A percentile compares a stretch with the other conserved stretches of the same genome.
These are phyloP conservation scores for Grifola frondosa DNA, from an alignment of 1,284 basidiomycete genomes.

Conservation along the genomic window DNA sequence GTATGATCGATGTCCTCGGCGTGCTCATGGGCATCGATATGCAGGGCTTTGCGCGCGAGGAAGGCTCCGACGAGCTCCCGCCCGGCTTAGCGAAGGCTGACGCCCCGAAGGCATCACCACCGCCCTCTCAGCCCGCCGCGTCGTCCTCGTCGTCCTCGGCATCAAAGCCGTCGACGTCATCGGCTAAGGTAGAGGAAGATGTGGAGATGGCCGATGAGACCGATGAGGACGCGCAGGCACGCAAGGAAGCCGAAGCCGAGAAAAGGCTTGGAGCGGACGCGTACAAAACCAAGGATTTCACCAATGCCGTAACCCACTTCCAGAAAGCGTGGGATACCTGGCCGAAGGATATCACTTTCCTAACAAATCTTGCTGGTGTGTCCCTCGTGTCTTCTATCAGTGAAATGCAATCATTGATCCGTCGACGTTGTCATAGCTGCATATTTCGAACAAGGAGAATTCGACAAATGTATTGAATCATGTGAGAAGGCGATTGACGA, in stretches of 20 bases:
- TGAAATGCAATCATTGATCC: too few relatives aligned
- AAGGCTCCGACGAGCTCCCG: conserved; percentile 82
- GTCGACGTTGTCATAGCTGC: conserved; percentile 59
- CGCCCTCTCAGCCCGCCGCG: conserved; percentile 39
- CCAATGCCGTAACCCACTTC: conserved; percentile 71
- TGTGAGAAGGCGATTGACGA: conserved; percentile 96
- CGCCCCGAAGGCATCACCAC: conserved; percentile 36
- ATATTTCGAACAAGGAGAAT: conserved; percentile 92
- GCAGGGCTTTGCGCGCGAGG: conserved; percentile 82
- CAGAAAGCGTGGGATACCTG: conserved; percentile 90
- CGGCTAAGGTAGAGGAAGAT: conserved; percentile 41
- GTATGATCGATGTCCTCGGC: conserved; percentile 94
- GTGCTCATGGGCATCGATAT: conserved; percentile 94
- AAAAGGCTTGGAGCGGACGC: conserved; percentile 80
- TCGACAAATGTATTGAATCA: conserved; percentile 86
- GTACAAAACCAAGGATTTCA: conserved; percentile 87
- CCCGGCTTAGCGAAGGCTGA: conserved; percentile 44
- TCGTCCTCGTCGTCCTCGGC: conserved; percentile 45
- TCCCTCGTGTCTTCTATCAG: conserved; percentile 9
- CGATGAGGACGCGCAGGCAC: conserved; percentile 45
- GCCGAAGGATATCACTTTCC: conserved; percentile 92
- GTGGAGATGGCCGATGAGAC: conserved; percentile 55
- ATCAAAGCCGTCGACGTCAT: conserved; percentile 36
- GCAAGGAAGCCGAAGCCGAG: conserved; percentile 69
- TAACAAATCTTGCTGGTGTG: conserved; percentile 86